Percentiles rank a stretch among this genome's conserved stretches.
These are phyloP conservation scores for Lanmaoa pseudosensibilis DNA, from an alignment of 768 basidiomycete genomes.

Conservation along the genomic window DNA sequence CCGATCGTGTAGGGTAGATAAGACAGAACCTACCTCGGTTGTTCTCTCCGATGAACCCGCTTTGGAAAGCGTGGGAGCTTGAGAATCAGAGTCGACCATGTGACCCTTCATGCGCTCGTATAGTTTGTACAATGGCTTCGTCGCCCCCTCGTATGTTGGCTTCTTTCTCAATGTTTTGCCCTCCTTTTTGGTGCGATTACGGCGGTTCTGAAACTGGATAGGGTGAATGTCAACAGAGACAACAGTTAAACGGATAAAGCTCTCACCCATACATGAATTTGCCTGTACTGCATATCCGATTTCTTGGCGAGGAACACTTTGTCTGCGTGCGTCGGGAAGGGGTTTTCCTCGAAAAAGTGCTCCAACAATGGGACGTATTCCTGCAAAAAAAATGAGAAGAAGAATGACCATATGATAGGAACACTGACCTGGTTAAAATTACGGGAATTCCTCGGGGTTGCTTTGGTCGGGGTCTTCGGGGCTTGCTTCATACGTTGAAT, in stretches of 20 bases:
- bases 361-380: slow-evolving; percentile 10
- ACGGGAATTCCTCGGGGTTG: background rate
- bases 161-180: background rate
- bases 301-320: slow-evolving; percentile 13
- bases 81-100: background rate
- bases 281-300: slow-evolving; percentile 11
- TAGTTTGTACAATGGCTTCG: background rate
- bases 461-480: rapidly evolving
- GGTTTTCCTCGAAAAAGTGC: slow-evolving; percentile 13
- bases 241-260: rapidly evolving
- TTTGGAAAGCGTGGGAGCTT: background rate
- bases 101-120: background rate
- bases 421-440: slow-evolving; percentile 3
- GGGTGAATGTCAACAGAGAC: rapidly evolving
- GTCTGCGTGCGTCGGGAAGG: slow-evolving; percentile 12
- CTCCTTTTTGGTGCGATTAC: slow-evolving; percentile 9
- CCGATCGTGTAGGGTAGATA: rapidly evolving
- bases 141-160: background rate
- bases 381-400: rapidly evolving
- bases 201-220: slow-evolving; percentile 16
- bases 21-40: background rate
- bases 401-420: rapidly evolving
- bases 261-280: slow-evolving; percentile 22
- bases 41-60: background rate
- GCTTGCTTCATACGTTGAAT: background rate